phyloP scores from a whole-genome alignment of 495 filamentous ascomycete species.

The Chlorociboria aeruginascens region DNA sequence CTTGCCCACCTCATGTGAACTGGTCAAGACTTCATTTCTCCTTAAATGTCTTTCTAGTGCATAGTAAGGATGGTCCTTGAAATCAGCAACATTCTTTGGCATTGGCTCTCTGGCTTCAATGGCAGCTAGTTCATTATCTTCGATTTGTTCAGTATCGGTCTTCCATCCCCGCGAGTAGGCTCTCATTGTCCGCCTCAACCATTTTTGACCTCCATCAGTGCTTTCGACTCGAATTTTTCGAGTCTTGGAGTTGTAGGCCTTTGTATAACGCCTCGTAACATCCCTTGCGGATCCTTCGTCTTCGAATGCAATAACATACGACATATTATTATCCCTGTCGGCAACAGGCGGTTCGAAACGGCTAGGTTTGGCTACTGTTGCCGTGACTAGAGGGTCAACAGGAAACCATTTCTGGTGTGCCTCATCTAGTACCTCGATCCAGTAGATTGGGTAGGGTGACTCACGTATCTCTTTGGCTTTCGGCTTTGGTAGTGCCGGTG shows the following conservation, averaged over 20 bases:
- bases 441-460: constrained; percentile 73
- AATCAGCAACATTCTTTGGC: constrained; percentile 80
- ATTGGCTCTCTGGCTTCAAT: constrained; percentile 70
- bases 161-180: constrained; percentile 43
- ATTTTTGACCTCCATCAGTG: constrained; percentile 51
- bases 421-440: constrained; percentile 83
- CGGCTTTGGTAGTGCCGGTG: constrained; percentile 19
- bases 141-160: constrained; percentile 67
- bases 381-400: constrained; percentile 74
- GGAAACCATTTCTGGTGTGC: constrained; percentile 83
- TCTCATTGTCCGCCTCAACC: constrained; percentile 56
- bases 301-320: constrained; percentile 81
- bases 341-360: constrained; percentile 69
- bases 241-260: constrained; percentile 82
- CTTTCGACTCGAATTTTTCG: constrained; percentile 62
- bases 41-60: constrained; percentile 82
- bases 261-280: constrained; percentile 68
- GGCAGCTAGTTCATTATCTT: constrained; percentile 60
- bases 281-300: constrained; percentile 59
- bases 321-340: constrained; percentile 59
- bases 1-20: constrained; percentile 61
- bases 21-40: constrained; percentile 63
- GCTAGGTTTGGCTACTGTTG: constrained; percentile 55
- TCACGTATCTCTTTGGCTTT: constrained; percentile 35
- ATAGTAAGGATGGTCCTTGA: constrained; percentile 87